Evolutionary conservation across 306 rosid species (phyloP).

Genomic region (Abrus pulchellus): DNA sequence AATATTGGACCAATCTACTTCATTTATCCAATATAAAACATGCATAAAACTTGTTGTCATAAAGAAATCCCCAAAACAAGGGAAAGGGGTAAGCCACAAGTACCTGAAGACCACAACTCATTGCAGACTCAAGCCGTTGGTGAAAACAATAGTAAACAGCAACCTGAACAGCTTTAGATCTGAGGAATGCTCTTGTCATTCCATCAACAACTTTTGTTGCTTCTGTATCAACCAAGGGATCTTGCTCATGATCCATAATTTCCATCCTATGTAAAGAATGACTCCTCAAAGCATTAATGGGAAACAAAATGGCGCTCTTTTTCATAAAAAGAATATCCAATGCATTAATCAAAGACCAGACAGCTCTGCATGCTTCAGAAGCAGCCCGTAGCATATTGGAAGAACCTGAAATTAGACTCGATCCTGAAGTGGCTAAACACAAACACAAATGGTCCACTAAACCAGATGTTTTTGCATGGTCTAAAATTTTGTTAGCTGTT

Average conservation of each 20-base stretch:
- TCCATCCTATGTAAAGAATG: constrained; percentile 64
- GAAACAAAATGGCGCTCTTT: constrained; percentile 68
- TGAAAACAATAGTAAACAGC: constrained; percentile 86
- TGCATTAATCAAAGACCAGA: constrained; percentile 86
- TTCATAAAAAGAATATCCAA: constrained; percentile 65
- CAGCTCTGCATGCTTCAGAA: constrained; percentile 86
- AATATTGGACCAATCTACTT: neutral
- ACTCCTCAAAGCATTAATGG: constrained; percentile 66
- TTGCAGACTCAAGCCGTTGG: constrained; percentile 83
- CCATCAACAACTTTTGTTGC: constrained; percentile 76
- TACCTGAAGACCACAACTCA: constrained; percentile 86
- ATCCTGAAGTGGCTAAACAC: constrained; percentile 82
- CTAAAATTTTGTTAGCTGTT: constrained; percentile 68
- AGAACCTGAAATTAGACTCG: constrained; percentile 91
- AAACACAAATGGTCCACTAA: constrained; percentile 82
- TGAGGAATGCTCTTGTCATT: constrained; percentile 76
- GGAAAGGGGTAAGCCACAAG: constrained; percentile 37
- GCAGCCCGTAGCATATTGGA: constrained; percentile 83
- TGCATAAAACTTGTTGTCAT: constrained; percentile 12
- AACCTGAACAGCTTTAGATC: constrained; percentile 85
- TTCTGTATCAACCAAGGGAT: constrained; percentile 62
- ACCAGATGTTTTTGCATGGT: constrained; percentile 85
- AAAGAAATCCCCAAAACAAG: constrained; percentile 18
- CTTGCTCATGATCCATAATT: constrained; percentile 60
- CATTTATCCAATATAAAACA: constrained; percentile 21